Conservation (phyloP, 2,329 filamentous ascomycete genomes). For the Epichloe elymi region DNA sequence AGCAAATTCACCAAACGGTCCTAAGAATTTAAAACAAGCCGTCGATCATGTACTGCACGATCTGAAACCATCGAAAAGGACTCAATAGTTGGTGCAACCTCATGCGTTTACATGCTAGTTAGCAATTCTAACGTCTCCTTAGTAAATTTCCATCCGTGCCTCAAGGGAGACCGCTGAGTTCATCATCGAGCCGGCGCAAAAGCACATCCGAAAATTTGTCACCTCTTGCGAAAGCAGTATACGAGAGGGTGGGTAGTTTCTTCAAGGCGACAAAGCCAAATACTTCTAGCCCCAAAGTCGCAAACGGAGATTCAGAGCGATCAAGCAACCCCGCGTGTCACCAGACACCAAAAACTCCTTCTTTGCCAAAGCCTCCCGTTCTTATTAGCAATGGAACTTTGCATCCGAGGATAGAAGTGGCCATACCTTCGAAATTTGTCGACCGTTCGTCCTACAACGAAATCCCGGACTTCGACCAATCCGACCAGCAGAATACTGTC, state of each 20-base stretch:
- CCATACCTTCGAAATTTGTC: constrained; percentile 31
- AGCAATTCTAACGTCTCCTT: neutral
- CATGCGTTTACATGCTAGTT: neutral
- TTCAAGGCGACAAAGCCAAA: constrained; percentile 26
- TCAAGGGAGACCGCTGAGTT: constrained; percentile 8
- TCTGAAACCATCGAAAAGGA: constrained; percentile 56
- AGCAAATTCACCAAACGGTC: constrained; percentile 39
- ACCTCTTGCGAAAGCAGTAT: constrained; percentile 32
- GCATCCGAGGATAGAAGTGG: constrained; percentile 30
- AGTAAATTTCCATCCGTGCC: constrained; percentile 38
- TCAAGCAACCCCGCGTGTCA: constrained; percentile 10
- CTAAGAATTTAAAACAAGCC: constrained; percentile 55
- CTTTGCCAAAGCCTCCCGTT: neutral
- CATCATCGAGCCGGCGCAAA: constrained; percentile 11
- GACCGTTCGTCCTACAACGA: constrained; percentile 25
- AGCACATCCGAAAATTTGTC: constrained; percentile 30
- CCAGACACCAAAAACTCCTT: neutral
- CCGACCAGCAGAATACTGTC: constrained; percentile 1
- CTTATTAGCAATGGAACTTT: neutral
- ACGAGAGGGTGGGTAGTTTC: constrained; percentile 26
- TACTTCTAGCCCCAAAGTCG: constrained; percentile 14
- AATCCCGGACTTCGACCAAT: constrained; percentile 12
- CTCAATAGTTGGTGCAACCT: constrained; percentile 44
- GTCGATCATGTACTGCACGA: constrained; percentile 64
- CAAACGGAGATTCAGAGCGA: constrained; percentile 23